Evolutionary conservation across 2,329 filamentous ascomycete genomes (phyloP), one percentile per base, ranked within the genome.

Genomic region (Ceratocystiopsis sp.): DNA sequence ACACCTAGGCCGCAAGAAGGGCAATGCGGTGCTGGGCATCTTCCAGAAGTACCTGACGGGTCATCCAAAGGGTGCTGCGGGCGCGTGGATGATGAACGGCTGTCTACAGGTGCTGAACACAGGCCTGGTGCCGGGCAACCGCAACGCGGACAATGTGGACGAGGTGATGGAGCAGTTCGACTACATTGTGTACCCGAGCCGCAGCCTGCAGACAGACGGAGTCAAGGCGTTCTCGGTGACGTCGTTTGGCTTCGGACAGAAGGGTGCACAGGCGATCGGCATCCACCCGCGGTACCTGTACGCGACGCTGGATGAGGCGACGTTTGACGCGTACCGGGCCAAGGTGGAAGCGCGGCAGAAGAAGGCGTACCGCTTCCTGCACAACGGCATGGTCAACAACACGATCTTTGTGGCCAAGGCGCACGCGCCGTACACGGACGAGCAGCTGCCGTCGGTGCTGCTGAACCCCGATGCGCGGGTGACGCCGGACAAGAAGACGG

Each of bases 81-180:
- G 91, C 69, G 91, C 89, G 40, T 98, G 91, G 87, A 98, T 98
- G 91, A 79, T 98, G 74, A 98, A 98, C 69, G 91, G 91, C 51
- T 91, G 84, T 61, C 68, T 98, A 60, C 91, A 98, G 62, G 85
- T 95, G 38, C 75, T 98, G 54, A 93, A 96, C 69, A 80, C 74
- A 42, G 91, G 91, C 57, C 70, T 98, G 41, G 89, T 98, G 19
- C 91, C 91, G 14, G 91, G 91, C 47, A 98, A 98, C 68, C 82
- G 87, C 56, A 98, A 98, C 55, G 91, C 91, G 42, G 91, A 98
- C 68, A 98, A 98, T 53, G 78, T 98, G 44, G 91, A 98, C 59
- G 77, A 87, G 59, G 72, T 87, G 53, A 93, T 98, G 83, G 89
- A 96, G 71, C 75, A 95, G 60, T 98, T 91, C 54, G 91, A 98